Evolutionary conservation across 169 alveolate genomes (phyloP).

Genomic region (Plasmodium yoelii): DNA sequence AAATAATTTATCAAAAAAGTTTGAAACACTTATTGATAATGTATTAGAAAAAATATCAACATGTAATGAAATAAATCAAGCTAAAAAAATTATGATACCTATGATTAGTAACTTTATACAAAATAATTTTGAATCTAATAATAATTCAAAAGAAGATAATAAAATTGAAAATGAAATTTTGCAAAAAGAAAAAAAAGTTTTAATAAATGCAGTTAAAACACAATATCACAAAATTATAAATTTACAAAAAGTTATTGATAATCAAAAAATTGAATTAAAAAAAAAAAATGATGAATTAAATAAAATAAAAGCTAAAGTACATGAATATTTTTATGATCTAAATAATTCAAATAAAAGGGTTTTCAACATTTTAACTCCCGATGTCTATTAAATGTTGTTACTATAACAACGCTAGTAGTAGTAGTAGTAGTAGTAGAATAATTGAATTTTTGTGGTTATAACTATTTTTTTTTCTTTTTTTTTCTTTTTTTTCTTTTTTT

Average conservation of each 20-base stretch:
- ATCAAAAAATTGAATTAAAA: constrained; percentile 64
- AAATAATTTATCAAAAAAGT: constrained; percentile 32
- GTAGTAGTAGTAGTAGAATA: not conserved
- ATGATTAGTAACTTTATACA: constrained; percentile 52
- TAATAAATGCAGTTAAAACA: constrained; percentile 69
- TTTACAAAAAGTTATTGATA: constrained; percentile 46
- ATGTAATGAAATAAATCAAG: constrained; percentile 58
- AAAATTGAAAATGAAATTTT: constrained; percentile 26
- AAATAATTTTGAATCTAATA: constrained; percentile 20
- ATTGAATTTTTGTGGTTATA: not conserved
- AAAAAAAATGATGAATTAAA: constrained; percentile 68
- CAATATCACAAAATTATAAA: constrained; percentile 62
- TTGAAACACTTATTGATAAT: constrained; percentile 39
- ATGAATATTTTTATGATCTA: constrained; percentile 65
- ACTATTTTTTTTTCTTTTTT: not conserved
- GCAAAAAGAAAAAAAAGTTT: constrained; percentile 66
- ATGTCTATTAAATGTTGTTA: constrained; percentile 24
- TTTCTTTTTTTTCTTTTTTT: no score
- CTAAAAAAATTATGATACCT: constrained; percentile 56
- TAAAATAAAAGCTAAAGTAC: constrained; percentile 74
- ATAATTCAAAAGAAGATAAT: constrained; percentile 18
- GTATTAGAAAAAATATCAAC: constrained; percentile 34
- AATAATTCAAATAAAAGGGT: constrained; percentile 55
- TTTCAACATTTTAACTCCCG: constrained; percentile 56
- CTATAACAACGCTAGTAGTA: not conserved